These are phyloP conservation scores for Suillus subalutaceus DNA, from an alignment of 768 basidiomycete genomes.

Conservation along the genomic window DNA sequence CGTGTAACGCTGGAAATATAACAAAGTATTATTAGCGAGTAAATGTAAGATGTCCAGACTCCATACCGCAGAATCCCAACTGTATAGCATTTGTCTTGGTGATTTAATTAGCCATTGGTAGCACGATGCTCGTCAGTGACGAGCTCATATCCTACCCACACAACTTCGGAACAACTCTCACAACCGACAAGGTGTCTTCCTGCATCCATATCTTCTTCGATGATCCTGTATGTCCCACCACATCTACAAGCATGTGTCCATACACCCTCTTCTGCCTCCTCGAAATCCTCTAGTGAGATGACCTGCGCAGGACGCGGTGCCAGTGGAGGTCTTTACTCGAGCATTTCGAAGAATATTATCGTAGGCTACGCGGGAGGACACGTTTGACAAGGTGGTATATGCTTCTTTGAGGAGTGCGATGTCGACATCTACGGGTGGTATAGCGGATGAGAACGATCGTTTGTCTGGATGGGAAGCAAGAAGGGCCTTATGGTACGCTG, in stretches of 20 bases:
- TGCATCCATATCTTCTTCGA: constrained; percentile 59
- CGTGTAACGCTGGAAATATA: not conserved
- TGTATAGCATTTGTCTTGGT: not conserved
- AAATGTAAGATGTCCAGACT: not conserved
- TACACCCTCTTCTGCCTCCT: constrained; percentile 35
- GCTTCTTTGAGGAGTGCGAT: constrained; percentile 70
- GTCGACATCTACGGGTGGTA: constrained; percentile 37
- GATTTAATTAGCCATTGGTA: not conserved
- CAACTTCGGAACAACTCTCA: constrained; percentile 74
- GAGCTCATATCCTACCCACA: constrained; percentile 85
- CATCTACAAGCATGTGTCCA: constrained; percentile 77
- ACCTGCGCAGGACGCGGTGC: constrained; percentile 75
- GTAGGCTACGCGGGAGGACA: constrained; percentile 50
- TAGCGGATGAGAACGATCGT: constrained; percentile 22
- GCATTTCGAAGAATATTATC: constrained; percentile 37
- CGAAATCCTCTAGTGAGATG: constrained; percentile 78
- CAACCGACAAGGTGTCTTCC: constrained; percentile 78
- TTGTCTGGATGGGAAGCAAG: constrained; percentile 71
- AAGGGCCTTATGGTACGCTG: constrained; percentile 69
- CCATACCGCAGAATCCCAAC: not conserved
- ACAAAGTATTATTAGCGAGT: not conserved
- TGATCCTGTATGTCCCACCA: constrained; percentile 66
- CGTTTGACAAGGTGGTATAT: constrained; percentile 60
- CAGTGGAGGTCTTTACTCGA: constrained; percentile 19
- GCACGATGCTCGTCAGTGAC: constrained; percentile 34